Conservation (phyloP, 495 filamentous ascomycete species). For the Podospora fimiseda region DNA sequence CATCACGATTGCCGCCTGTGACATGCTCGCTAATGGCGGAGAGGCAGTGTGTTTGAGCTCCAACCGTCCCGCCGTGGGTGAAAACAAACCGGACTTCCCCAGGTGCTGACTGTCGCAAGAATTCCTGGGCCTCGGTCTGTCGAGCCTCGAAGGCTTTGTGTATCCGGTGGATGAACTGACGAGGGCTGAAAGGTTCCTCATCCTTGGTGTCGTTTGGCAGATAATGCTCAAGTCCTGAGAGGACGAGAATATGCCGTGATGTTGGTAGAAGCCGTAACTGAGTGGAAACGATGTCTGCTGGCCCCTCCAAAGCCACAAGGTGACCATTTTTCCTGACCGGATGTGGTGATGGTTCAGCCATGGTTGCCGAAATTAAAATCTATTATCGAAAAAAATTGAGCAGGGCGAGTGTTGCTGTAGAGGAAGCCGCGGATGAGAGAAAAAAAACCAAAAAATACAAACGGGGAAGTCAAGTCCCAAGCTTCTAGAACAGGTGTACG, state of each 20-base stretch:
- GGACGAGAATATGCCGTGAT: conserved; percentile 42
- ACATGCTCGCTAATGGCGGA: conserved; percentile 36
- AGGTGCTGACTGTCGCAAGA: conserved; percentile 35
- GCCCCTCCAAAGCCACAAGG: conserved; percentile 48
- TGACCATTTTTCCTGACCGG: conserved; percentile 30
- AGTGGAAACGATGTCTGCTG: conserved; percentile 40
- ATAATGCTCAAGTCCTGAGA: conserved; percentile 38
- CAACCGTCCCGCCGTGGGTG: conserved; percentile 44
- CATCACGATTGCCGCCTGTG: conserved; percentile 33
- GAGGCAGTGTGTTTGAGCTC: conserved; percentile 40
- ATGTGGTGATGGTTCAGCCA: conserved; percentile 8
- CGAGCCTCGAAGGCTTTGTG: conserved; percentile 37
- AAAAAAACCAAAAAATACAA: background rate
- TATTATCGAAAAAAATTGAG: background rate
- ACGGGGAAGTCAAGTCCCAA: too few relatives aligned
- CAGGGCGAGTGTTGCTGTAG: too few relatives aligned
- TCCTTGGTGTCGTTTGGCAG: conserved; percentile 14
- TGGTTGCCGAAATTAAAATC: background rate
- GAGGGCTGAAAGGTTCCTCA: conserved; percentile 26
- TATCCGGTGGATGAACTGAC: conserved; percentile 34
- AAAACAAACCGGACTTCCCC: conserved; percentile 43
- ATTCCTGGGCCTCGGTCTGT: conserved; percentile 36
- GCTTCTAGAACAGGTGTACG: background rate
- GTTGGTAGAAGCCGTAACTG: conserved; percentile 46
- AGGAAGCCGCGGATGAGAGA: background rate